Evolutionary conservation across 2,329 filamentous ascomycete genomes (phyloP), one percentile per base, ranked within the genome.

Genomic region (Fusarium protoensiforme): DNA sequence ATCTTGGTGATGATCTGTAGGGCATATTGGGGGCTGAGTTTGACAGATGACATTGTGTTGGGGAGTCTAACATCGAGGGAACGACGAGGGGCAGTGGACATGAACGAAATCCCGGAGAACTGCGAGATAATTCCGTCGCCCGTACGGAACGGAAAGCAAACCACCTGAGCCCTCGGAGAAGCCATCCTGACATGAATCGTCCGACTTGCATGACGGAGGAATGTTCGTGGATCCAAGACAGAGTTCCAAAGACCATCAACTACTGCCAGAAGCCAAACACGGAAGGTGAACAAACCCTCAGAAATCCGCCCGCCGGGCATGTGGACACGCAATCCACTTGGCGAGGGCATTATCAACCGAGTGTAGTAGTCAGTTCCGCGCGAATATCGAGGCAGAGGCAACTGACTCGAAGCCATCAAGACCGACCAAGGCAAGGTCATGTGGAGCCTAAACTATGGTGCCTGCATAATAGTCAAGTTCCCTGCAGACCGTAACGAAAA

Each of bases 371-470:
- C n/a, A 18, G 35, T 43, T 51, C 5, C 24, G 29, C 29, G 38
- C 36, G 27, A 48, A 36, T 38, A 16, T 22, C 53, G 16, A 53
- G 46, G 27, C 41, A 22, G 16, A 33, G 43, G 41, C 48, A 35
- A 41, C 71, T 74, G 65, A 72, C 71, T 74, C 71, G 46, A 65
- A 39, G 48, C 29, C 65, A 74, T 61, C 51, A 36, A 59, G 64
- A 33, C 41, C 60, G 39, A n/a, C 59, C 22, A 65, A 43, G 29
- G 61, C 43, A 38, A 61, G 24, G 22, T 14, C 58, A 59, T 61
- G 71, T 74, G 71, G 71, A 62, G 68, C 62, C 71, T 16, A 9
- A 9, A 41, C 39, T 61, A 68, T 38, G 4, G 58, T 53, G 33
- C 7, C 41, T 61, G 60, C 41, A 54, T 59, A 24, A 5, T 24